Percentiles rank a stretch among this genome's conserved stretches.
Evolutionary conservation across 805 yeast genomes (phyloP).

Genomic region (Lachancea mirantina): DNA sequence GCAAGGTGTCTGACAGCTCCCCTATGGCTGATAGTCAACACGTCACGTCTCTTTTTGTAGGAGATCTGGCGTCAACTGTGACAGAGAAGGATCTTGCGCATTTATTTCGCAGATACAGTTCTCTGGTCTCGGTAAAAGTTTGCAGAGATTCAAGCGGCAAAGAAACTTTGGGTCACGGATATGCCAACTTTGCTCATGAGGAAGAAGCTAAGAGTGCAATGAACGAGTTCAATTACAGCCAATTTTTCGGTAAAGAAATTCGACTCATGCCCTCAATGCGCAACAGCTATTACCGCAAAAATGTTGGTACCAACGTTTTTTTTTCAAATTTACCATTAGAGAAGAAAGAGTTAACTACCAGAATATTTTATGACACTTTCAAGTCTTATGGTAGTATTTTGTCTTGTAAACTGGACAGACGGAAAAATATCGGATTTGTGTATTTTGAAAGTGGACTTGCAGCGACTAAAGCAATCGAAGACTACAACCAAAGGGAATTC

Average conservation of each 20-base stretch:
- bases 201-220: constrained; percentile 50
- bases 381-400: constrained; percentile 40
- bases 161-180: constrained; percentile 64
- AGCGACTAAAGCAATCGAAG: constrained; percentile 33
- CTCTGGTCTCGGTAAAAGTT: constrained; percentile 52
- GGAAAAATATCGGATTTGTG: constrained; percentile 37
- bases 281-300: constrained; percentile 35
- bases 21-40: constrained; percentile 8
- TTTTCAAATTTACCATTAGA: constrained; percentile 38
- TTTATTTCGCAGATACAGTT: constrained; percentile 37
- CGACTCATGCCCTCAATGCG: constrained; percentile 52
- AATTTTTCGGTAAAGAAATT: constrained; percentile 37
- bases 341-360: constrained; percentile 32
- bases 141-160: constrained; percentile 49
- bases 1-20: no score
- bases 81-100: constrained; percentile 42
- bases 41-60: constrained; percentile 46
- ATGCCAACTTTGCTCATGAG: constrained; percentile 49
- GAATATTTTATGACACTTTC: constrained; percentile 44
- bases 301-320: constrained; percentile 45
- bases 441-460: constrained; percentile 30
- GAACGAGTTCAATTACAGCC: constrained; percentile 47
- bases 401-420: constrained; percentile 35
- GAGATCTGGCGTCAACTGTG: constrained; percentile 47
- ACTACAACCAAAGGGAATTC: constrained; percentile 24